Evolutionary conservation across 768 basidiomycete species (phyloP).

Genomic region (Naganishia onofrii): DNA sequence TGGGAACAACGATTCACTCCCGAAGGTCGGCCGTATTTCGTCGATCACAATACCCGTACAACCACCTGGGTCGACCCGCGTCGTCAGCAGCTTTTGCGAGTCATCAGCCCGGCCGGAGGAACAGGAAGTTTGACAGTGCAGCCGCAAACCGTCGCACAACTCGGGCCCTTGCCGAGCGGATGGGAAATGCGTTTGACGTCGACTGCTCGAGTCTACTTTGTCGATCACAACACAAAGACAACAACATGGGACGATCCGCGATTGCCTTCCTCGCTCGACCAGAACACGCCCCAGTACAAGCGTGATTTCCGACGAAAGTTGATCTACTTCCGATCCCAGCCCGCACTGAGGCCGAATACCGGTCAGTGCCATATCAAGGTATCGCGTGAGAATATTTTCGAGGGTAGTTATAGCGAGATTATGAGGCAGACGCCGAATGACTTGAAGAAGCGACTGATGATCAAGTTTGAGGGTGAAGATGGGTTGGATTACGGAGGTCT

Average conservation of each 20-base stretch:
- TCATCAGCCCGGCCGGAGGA: constrained; percentile 86
- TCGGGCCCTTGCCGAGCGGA: constrained; percentile 92
- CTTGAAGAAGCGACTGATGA: constrained; percentile 97
- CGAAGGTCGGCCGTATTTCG: constrained; percentile 97
- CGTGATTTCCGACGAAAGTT: constrained; percentile 98
- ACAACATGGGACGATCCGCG: constrained; percentile 99
- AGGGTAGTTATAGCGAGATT: constrained; percentile 98
- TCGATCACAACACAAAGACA: constrained; percentile 99
- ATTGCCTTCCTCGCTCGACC: constrained; percentile 84
- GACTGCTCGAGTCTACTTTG: constrained; percentile 97
- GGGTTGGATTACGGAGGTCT: constrained; percentile 98
- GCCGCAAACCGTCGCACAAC: constrained; percentile 91
- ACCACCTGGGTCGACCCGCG: constrained; percentile 99
- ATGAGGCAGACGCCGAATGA: constrained; percentile 99
- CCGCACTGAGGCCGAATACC: constrained; percentile 94
- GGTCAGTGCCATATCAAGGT: constrained; percentile 99
- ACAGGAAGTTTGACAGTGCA: constrained; percentile 72
- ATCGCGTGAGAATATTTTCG: constrained; percentile 95
- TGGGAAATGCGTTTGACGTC: constrained; percentile 99
- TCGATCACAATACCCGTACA: constrained; percentile 97
- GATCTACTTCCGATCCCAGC: constrained; percentile 98
- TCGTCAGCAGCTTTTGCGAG: constrained; percentile 91
- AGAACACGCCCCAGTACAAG: constrained; percentile 97
- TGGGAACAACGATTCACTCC: constrained; percentile 99
- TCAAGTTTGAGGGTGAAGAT: constrained; percentile 99